Conservation (phyloP, 352 stramenopile genomes). For the Phytophthora capsici region DNA sequence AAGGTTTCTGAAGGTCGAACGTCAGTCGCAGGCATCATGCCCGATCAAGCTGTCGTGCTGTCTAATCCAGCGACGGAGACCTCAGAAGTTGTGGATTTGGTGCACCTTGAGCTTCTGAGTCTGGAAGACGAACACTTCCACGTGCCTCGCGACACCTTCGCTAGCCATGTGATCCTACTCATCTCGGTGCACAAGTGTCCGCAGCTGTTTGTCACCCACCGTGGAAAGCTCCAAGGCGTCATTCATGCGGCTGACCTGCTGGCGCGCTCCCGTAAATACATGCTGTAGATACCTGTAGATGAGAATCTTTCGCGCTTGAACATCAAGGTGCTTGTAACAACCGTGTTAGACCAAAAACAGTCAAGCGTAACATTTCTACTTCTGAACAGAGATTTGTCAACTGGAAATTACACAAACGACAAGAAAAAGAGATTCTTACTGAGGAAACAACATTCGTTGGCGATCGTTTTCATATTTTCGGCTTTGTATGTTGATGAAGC, state of each 20-base stretch:
- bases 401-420: no score
- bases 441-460: no score
- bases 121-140: conserved; percentile 75
- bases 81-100: conserved; percentile 54
- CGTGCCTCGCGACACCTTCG: conserved; percentile 70
- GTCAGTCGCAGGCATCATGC: conserved; percentile 35
- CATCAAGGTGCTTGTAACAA: conserved; percentile 21
- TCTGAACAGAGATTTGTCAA: no score
- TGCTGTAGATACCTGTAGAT: conserved; percentile 39
- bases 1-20: conserved; percentile 12
- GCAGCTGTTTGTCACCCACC: conserved; percentile 76
- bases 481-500: no score
- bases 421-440: no score
- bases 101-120: conserved; percentile 60
- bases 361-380: no score
- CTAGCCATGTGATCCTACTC: conserved; percentile 78
- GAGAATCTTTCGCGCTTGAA: conserved; percentile 12
- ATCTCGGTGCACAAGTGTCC: conserved; percentile 83
- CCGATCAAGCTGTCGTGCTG: conserved; percentile 39
- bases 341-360: conserved; percentile 1
- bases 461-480: no score
- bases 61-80: conserved; percentile 40
- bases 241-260: conserved; percentile 78
- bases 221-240: conserved; percentile 71
- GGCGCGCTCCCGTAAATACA: conserved; percentile 64